Conservation (phyloP, 495 filamentous ascomycete species). For the Xylaria cubensis region DNA sequence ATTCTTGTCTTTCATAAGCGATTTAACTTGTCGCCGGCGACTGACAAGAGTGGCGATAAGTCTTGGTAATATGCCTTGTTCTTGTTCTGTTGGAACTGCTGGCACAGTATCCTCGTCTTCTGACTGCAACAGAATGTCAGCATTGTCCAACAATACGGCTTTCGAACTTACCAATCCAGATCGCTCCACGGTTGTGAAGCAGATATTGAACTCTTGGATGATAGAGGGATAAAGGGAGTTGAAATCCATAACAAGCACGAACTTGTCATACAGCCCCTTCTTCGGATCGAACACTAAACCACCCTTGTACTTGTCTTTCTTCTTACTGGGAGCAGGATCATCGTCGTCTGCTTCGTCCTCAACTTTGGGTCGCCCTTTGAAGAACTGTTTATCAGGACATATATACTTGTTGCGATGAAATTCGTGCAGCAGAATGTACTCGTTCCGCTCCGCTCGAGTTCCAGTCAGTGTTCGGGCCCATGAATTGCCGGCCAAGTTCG, state of each 20-base stretch:
- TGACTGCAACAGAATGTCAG: slow-evolving; percentile 55
- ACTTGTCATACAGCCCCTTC: slow-evolving; percentile 95
- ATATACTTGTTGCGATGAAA: slow-evolving; percentile 97
- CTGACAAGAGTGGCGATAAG: slow-evolving; percentile 91
- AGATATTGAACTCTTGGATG: slow-evolving; percentile 99
- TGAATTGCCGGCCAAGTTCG: slow-evolving; percentile 96
- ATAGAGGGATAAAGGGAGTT: slow-evolving; percentile 99
- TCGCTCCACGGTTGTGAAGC: slow-evolving; percentile 94
- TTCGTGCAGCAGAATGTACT: slow-evolving; percentile 98
- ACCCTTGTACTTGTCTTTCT: slow-evolving; percentile 99
- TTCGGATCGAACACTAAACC: slow-evolving; percentile 98
- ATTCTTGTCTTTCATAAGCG: slow-evolving; percentile 90
- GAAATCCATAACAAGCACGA: slow-evolving; percentile 98
- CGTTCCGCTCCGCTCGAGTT: slow-evolving; percentile 95
- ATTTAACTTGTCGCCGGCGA: slow-evolving; percentile 89
- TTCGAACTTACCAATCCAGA: slow-evolving; percentile 58
- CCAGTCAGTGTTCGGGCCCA: slow-evolving; percentile 96
- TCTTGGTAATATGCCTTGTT: slow-evolving; percentile 81
- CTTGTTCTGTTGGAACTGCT: slow-evolving; percentile 67
- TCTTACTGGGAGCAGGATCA: slow-evolving; percentile 83
- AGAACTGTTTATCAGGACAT: slow-evolving; percentile 87
- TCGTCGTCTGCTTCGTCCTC: slow-evolving; percentile 70
- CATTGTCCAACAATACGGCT: slow-evolving; percentile 9
- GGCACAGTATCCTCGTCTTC: slow-evolving; percentile 85
- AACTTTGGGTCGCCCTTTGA: slow-evolving; percentile 70